Evolutionary conservation across 2,329 filamentous ascomycete genomes (phyloP).

Genomic region (Chaetomiaceae sp.): DNA sequence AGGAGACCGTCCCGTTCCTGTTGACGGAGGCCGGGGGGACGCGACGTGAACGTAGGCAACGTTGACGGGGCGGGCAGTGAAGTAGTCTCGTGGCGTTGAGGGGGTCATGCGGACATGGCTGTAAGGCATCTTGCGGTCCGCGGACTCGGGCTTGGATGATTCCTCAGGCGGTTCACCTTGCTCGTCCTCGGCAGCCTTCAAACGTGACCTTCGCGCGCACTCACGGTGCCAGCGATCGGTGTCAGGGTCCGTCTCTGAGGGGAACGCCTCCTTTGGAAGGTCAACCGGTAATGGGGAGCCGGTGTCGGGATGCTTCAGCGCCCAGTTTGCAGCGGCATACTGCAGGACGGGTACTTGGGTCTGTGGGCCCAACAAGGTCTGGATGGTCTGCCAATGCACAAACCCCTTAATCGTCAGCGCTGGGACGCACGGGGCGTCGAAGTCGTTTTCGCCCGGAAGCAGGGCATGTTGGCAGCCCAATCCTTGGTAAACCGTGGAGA

Average conservation of each 20-base stretch:
- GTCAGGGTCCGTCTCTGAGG: slow-evolving; percentile 64
- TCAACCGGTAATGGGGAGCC: slow-evolving; percentile 59
- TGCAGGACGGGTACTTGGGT: slow-evolving; percentile 83
- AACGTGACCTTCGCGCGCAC: slow-evolving; percentile 64
- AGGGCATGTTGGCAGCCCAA: slow-evolving; percentile 86
- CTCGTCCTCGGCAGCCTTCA: slow-evolving; percentile 40
- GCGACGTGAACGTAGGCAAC: slow-evolving; percentile 33
- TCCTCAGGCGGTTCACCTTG: slow-evolving; percentile 29
- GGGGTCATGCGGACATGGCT: slow-evolving; percentile 27
- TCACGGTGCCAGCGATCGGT: slow-evolving; percentile 81
- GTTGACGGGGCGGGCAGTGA: slow-evolving; percentile 33
- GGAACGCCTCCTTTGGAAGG: slow-evolving; percentile 59
- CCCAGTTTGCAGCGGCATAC: slow-evolving; percentile 70
- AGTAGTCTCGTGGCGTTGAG: slow-evolving; percentile 30
- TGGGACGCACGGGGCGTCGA: slow-evolving; percentile 69
- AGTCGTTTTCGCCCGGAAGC: slow-evolving; percentile 68
- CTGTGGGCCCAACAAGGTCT: slow-evolving; percentile 79
- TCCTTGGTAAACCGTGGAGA: slow-evolving; percentile 89
- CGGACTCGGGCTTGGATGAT: slow-evolving; percentile 23
- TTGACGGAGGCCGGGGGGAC: slow-evolving; percentile 20
- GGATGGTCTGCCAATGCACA: slow-evolving; percentile 88
- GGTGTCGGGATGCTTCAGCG: slow-evolving; percentile 67
- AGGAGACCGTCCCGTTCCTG: slow-evolving; percentile 23
- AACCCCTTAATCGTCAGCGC: slow-evolving; percentile 80
- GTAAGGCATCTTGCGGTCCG: slow-evolving; percentile 27